phyloP scores from a whole-genome alignment of 2,329 filamentous ascomycete genomes.

The Apiospora rasikravindrae region DNA sequence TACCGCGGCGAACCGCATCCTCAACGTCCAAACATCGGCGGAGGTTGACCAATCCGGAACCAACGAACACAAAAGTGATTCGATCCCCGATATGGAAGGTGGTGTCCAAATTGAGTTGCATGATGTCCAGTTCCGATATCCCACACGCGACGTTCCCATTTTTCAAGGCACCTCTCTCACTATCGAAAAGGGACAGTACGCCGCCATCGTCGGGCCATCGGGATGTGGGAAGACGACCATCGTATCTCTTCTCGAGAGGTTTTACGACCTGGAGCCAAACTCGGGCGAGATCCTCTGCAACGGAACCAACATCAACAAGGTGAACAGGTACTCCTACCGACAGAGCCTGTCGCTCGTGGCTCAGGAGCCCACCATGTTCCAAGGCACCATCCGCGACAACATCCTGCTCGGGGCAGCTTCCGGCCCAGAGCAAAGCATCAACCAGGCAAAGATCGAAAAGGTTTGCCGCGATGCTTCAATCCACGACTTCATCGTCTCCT shows the following conservation, averaged over 20 bases:
- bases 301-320: slow-evolving; percentile 57
- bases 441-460: slow-evolving; percentile 52
- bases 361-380: slow-evolving; percentile 74
- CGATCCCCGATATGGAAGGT: slow-evolving; percentile 38
- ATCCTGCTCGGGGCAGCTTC: slow-evolving; percentile 63
- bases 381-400: slow-evolving; percentile 66
- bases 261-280: slow-evolving; percentile 54
- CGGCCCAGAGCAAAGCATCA: slow-evolving; percentile 51
- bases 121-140: slow-evolving; percentile 67
- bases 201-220: slow-evolving; percentile 61
- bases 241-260: slow-evolving; percentile 56
- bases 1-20: slow-evolving; percentile 55
- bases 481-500: slow-evolving; percentile 50
- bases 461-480: slow-evolving; percentile 51
- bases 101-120: slow-evolving; percentile 50
- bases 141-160: slow-evolving; percentile 49
- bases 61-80: slow-evolving; percentile 55
- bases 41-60: slow-evolving; percentile 48
- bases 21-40: slow-evolving; percentile 52
- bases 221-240: slow-evolving; percentile 68
- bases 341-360: slow-evolving; percentile 69
- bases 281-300: slow-evolving; percentile 61
- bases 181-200: slow-evolving; percentile 53
- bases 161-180: slow-evolving; percentile 50
- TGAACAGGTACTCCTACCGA: slow-evolving; percentile 66